Percentiles rank a stretch among this genome's conserved stretches.
Conservation (phyloP, 768 basidiomycete genomes). For the Lyophyllum shimeji region DNA sequence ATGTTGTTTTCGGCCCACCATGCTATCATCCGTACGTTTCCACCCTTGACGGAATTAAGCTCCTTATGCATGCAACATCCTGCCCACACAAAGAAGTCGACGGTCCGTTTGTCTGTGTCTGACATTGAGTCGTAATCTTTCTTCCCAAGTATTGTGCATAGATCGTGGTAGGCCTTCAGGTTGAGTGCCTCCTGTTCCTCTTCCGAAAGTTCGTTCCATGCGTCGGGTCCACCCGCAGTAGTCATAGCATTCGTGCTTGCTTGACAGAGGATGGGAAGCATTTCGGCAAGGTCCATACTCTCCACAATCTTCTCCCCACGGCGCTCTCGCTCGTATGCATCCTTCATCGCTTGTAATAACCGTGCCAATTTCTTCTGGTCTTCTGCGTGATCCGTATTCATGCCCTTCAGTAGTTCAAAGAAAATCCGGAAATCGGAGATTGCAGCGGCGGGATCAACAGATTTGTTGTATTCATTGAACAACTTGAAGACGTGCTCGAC, state of each 20-base stretch:
- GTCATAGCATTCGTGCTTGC: neutral
- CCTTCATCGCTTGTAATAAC: neutral
- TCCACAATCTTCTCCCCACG: neutral
- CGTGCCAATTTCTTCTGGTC: slow-evolving; percentile 23
- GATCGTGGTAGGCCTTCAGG: neutral
- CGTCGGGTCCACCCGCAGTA: neutral
- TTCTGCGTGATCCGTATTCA: slow-evolving; percentile 20
- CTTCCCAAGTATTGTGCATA: slow-evolving; percentile 6
- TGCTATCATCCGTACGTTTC: slow-evolving; percentile 15
- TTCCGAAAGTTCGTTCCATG: neutral
- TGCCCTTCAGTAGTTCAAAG: neutral
- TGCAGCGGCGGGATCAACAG: too few relatives aligned
- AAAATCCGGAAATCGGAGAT: slow-evolving; percentile 1
- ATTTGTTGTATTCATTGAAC: slow-evolving; percentile 9
- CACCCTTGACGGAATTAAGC: slow-evolving; percentile 23
- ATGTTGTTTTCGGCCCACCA: slow-evolving; percentile 12
- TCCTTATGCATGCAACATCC: too few relatives aligned
- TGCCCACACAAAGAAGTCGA: slow-evolving; percentile 19
- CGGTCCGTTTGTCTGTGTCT: neutral
- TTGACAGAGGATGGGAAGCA: neutral
- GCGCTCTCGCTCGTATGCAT: neutral
- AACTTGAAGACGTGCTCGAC: slow-evolving; percentile 11
- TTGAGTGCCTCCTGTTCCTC: neutral
- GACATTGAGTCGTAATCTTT: slow-evolving; percentile 8
- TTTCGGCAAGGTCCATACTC: neutral